Percentiles rank a stretch among this genome's conserved stretches.
Conservation (phyloP, 805 yeast genomes). For the Saccharomyces cerevisiae region DNA sequence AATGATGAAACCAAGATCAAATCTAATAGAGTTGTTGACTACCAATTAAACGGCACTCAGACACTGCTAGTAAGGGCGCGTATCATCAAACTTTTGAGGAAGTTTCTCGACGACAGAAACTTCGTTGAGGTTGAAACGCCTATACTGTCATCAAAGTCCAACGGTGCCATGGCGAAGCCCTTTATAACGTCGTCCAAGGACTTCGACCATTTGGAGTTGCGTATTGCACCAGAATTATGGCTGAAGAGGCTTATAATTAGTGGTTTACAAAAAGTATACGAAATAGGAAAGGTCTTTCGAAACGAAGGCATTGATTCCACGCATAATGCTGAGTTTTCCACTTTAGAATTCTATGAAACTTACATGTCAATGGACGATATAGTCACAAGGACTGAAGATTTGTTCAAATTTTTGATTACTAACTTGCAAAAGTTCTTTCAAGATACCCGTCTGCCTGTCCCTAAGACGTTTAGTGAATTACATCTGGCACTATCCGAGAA, state of each 20-base stretch:
- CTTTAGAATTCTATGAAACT: slow-evolving; percentile 80
- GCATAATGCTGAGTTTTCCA: slow-evolving; percentile 90
- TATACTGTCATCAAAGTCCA: slow-evolving; percentile 56
- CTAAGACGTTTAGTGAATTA: slow-evolving; percentile 3
- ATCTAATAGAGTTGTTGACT: slow-evolving; percentile 64
- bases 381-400: slow-evolving; percentile 52
- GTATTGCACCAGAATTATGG: slow-evolving; percentile 97
- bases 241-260: slow-evolving; percentile 71
- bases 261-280: slow-evolving; percentile 82
- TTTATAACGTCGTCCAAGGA: slow-evolving; percentile 47
- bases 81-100: slow-evolving; percentile 49
- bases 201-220: slow-evolving; percentile 41
- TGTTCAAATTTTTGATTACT: slow-evolving; percentile 37
- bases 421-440: slow-evolving; percentile 25
- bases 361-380: slow-evolving; percentile 60
- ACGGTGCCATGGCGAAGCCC: slow-evolving; percentile 93
- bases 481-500: slow-evolving; percentile 7
- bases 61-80: slow-evolving; percentile 43
- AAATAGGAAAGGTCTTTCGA: slow-evolving; percentile 76
- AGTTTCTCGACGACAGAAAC: slow-evolving; percentile 43
- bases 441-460: slow-evolving; percentile 4
- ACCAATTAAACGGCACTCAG: slow-evolving; percentile 48
- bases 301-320: slow-evolving; percentile 91
- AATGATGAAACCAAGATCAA: slow-evolving; percentile 49
- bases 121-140: slow-evolving; percentile 91